Conservation (phyloP, 768 basidiomycete genomes). For the Amanita molliuscula region DNA sequence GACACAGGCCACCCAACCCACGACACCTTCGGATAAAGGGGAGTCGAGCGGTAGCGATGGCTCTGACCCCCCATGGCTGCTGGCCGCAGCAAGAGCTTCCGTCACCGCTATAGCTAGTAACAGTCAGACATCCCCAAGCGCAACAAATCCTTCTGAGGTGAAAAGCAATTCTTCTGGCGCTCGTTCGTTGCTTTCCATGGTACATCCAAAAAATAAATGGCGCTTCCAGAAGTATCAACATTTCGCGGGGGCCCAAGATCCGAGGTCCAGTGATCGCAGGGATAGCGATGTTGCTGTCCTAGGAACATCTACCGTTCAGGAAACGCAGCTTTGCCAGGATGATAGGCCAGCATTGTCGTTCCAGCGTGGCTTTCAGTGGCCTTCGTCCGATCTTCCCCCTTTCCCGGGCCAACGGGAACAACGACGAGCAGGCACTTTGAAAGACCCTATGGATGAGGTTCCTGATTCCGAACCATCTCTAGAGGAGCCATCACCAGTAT, state of each 20-base stretch:
- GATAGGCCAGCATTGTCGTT: background rate
- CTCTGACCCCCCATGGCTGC: constrained; percentile 3
- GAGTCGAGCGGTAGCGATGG: background rate
- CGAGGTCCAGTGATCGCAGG: background rate
- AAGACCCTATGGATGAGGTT: constrained; percentile 36
- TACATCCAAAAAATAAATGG: constrained; percentile 10
- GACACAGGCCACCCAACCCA: constrained; percentile 20
- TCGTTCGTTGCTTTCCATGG: constrained; percentile 7
- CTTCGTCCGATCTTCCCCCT: constrained; percentile 2
- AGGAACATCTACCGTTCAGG: constrained; percentile 4
- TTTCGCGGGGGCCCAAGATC: background rate
- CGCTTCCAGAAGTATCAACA: constrained; percentile 7
- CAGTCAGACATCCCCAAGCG: background rate
- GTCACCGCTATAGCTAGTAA: background rate
- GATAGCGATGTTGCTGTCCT: background rate
- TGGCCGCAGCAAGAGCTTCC: constrained; percentile 1
- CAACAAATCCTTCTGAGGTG: background rate
- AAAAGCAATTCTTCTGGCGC: constrained; percentile 5
- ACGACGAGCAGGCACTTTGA: constrained; percentile 4
- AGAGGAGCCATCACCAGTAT: constrained; percentile 13
- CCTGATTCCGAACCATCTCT: constrained; percentile 55
- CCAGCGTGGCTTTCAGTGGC: background rate
- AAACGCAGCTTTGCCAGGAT: constrained; percentile 11
- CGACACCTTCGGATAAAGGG: constrained; percentile 21
- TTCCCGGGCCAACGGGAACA: background rate